Percentiles rank a stretch among this genome's conserved stretches.
These are phyloP conservation scores for Aspergillus udagawae DNA, from an alignment of 2,329 filamentous ascomycete genomes.

Conservation along the genomic window DNA sequence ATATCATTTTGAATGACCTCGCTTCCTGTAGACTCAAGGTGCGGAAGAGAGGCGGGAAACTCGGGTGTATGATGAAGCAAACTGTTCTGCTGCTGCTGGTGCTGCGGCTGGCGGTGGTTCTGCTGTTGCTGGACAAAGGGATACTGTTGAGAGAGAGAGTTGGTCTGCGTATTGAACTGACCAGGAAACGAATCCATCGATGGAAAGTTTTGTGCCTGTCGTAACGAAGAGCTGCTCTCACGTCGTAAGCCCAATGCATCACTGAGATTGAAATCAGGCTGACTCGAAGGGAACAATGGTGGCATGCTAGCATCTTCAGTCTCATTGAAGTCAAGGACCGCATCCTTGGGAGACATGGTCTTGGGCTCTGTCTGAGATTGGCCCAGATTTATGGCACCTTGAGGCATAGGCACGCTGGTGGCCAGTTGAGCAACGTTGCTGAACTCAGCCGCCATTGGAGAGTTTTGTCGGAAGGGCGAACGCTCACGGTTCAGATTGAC, in stretches of 20 bases:
- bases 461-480: constrained; percentile 77
- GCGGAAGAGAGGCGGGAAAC: constrained; percentile 57
- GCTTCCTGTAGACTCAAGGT: constrained; percentile 59
- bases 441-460: constrained; percentile 55
- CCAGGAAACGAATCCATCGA: constrained; percentile 41
- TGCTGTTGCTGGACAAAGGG: constrained; percentile 34
- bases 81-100: constrained; percentile 23
- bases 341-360: constrained; percentile 93
- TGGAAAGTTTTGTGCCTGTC: constrained; percentile 31
- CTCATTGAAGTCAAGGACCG: constrained; percentile 79
- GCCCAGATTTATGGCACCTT: constrained; percentile 28
- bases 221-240: constrained; percentile 33
- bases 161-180: constrained; percentile 39
- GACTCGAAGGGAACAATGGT: constrained; percentile 65
- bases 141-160: constrained; percentile 51
- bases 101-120: constrained; percentile 18
- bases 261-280: constrained; percentile 48
- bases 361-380: constrained; percentile 52
- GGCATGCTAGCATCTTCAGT: constrained; percentile 62
- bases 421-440: constrained; percentile 37
- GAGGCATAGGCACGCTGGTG: constrained; percentile 31
- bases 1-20: constrained; percentile 39
- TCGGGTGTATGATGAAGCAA: constrained; percentile 48
- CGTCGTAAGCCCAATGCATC: constrained; percentile 35
- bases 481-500: constrained; percentile 57